Base-by-base conservation (phyloP, 495 filamentous ascomycete genomes). In the Rhizodiscina lignyota region DNA sequence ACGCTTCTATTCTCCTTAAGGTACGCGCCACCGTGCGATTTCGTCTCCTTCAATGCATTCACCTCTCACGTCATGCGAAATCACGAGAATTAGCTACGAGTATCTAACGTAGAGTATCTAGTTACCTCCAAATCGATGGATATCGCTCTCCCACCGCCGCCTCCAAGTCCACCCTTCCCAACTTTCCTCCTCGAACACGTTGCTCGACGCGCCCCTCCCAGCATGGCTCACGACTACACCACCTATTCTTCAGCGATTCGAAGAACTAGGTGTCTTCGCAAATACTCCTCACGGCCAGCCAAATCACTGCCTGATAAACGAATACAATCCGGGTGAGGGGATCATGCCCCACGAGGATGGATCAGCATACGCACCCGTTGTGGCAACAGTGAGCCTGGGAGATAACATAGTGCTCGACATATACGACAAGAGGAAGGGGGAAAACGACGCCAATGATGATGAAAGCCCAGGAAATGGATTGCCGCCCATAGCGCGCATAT, bases 311-410 rank as follows among this genome's bases (percentile, higher is more conserved):
- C 64, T 97, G 13, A 69, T 96, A 27, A 97, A 97, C 48, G 85
- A 94, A 55, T 97, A 97, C 55, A 57, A 55, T 1, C 74, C 82
- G 0, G 83, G 82, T 1, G 78, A 93, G 43, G 89, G 89, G 4
- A 97, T 96, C 41, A 87, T 94, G 80, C 73, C 86, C 35, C 89
- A 97, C 50, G 86, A 97, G 57, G 89, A 97, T 48, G 89, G 89
- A 1, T 52, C 65, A 1, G 84, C 87, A 1, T 97, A 97, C 50
- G 63, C 79, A 43, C 78, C 80, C 2, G 68, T 91, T 19, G 87
- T 94, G 3, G 86, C 82, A 28, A 96, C 89, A 3, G 76, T 97
- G 32, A 87, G 79, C 53, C 59, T 97, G 15, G 82, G 83, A 0
- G 72, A 72, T 0, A 66, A 68, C 15, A 66, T 87, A 10, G 81